Base-by-base conservation (phyloP, 1,139 yeast genomes). In the Citeromyces siamensis region DNA sequence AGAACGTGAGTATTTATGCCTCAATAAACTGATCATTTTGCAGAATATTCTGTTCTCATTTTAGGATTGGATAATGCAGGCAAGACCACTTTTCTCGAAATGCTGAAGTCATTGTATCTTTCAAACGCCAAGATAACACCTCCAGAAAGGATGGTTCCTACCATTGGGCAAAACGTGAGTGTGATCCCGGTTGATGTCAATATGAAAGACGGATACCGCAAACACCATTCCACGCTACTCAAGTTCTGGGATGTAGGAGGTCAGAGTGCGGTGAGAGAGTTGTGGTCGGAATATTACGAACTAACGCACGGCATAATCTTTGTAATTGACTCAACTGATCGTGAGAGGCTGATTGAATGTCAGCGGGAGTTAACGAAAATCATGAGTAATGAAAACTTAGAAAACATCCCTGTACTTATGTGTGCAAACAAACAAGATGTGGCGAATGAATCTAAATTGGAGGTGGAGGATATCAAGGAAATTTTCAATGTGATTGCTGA, bases 241-340 rank as follows among this genome's bases (percentile, higher is more conserved):
- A 84, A 86, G 52, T 73, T 90, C 47, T 90, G 97, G 97, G 98
- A 90, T 56, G 75, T 90, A 32, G 97, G 97, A 6, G 98, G 98
- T 5, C 97, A 90, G 56, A 78, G 75, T 50, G 67, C 83, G 19
- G 62, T 90, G 37, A 66, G 97, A 36, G 65, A 75, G 28, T 67
- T 90, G 68, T 90, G 98, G 98, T 69, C 80, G 10, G 74, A 85
- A 41, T 90, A 90, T 60, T 90, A 77, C 58, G 63, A 67, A 19
- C 82, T 79, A 40, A 83, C 95, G 39, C 96, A 90, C 56, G 97
- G 93, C 0, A 83, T 90, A 23, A 79, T 90, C 34, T 90, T 88
- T 54, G 79, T 90, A 23, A 88, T 90, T 10, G 98, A 90, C 53
- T 83, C 95, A 5, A 77, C 95, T 0, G 96, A 88, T 52, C 68